Evolutionary conservation across 345 rosid genomes (phyloP), one percentile per base, ranked within the genome.

Genomic region (Melaleuca quinquenervia): DNA sequence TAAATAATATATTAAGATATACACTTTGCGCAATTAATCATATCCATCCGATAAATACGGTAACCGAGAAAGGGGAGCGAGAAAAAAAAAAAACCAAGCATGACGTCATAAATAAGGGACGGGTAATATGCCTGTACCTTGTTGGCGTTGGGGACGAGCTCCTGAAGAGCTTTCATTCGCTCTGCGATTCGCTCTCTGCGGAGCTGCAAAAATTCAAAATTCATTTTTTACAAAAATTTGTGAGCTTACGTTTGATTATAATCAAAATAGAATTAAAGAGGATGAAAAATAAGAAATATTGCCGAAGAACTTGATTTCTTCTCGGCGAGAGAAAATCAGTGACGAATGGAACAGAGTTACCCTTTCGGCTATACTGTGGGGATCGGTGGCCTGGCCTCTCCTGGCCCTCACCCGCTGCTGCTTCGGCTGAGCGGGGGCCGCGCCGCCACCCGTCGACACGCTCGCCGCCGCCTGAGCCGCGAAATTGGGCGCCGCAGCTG

Each of bases 371-470:
- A 97, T 96, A 88, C 99, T 97, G 83, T 97, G 99, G 52, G 99
- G 99, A 85, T 96, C 99, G 29, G 99, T 97, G 44, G 99, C 99
- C 91, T 97, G 99, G 83, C 99, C 99, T 90, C 99, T 92, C 86
- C 99, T 88, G n/a, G 99, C 99, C 88, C 99, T 90, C 24, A 94
- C 94, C 84, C 97, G 90, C 80, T 70, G 80, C 56, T 93, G 99
- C 90, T 88, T 95, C 1, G 96, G 96, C 78, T 94, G 97, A 10
- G 90, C 91, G 32, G 95, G 92, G 20, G 91, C 95, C 0, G 92
- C 93, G 21, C 89, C 91, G 51, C 78, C 94, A 13, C 93, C 97
- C 7, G 94, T 90, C 15, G 89, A 92, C 85, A 49, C 89, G 87
- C 88, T 88, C 56, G 41, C 41, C 80, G 48, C 80, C 48, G 80